phyloP scores from a whole-genome alignment of 768 basidiomycete species.

The Suillus subaureus region DNA sequence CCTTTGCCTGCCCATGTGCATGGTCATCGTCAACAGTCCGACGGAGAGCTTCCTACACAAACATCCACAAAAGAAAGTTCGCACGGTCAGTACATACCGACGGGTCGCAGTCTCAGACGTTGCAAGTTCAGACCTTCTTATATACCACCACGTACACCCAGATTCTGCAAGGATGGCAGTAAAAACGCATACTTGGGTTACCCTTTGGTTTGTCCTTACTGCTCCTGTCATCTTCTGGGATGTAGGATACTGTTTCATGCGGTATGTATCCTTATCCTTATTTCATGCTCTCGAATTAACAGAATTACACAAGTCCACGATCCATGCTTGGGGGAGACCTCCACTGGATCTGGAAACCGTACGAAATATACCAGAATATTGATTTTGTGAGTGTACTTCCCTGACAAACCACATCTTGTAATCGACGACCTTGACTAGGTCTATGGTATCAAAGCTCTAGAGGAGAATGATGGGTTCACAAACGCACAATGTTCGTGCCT shows the following conservation, averaged over 20 bases:
- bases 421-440: constrained; percentile 42
- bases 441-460: constrained; percentile 71
- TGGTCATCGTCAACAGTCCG: constrained; percentile 3
- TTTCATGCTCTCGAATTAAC: constrained; percentile 1
- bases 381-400: constrained; percentile 38
- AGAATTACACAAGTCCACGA: constrained; percentile 57
- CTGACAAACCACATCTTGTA: constrained; percentile 29
- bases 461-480: constrained; percentile 75
- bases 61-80: constrained; percentile 5
- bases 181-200: constrained; percentile 58
- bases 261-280: constrained; percentile 48
- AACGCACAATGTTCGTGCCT: constrained; percentile 77
- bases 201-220: constrained; percentile 66
- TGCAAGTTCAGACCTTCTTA: constrained; percentile 7
- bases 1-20: neutral
- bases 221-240: constrained; percentile 71
- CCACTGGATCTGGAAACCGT: constrained; percentile 91
- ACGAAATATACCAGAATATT: constrained; percentile 75
- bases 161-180: constrained; percentile 41
- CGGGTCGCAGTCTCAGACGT: neutral
- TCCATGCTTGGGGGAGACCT: constrained; percentile 88
- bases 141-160: constrained; percentile 10
- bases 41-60: neutral
- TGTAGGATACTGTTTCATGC: constrained; percentile 77
- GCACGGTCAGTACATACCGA: constrained; percentile 11